Conservation (phyloP, 805 yeast species). For the Jamesozyma hellenica region DNA sequence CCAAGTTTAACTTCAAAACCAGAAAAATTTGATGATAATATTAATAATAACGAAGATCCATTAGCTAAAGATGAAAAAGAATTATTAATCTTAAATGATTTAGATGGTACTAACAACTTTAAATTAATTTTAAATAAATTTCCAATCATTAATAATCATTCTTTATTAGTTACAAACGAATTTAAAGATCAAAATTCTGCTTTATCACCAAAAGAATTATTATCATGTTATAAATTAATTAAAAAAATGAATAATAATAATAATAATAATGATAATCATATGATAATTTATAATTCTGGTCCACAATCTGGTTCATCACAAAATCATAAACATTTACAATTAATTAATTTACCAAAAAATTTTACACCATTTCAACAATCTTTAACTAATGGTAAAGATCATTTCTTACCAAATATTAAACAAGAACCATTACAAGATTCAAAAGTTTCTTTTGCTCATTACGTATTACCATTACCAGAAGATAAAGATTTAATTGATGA, state of each 20-base stretch:
- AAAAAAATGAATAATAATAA: conserved; percentile 32
- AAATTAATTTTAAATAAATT: conserved; percentile 73
- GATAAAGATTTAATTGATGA: conserved; percentile 38
- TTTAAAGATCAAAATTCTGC: conserved; percentile 66
- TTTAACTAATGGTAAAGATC: conserved; percentile 33
- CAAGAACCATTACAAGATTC: conserved; percentile 52
- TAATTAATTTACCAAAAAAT: conserved; percentile 56
- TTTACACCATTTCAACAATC: conserved; percentile 50
- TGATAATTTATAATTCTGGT: conserved; percentile 87
- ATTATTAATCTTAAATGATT: conserved; percentile 47
- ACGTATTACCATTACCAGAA: conserved; percentile 52
- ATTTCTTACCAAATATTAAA: conserved; percentile 45
- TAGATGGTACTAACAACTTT: conserved; percentile 35
- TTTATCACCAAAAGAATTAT: conserved; percentile 57
- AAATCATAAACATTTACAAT: conserved; percentile 86
- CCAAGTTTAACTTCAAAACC: conserved; percentile 32
- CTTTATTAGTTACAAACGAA: conserved; percentile 66
- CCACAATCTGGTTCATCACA: conserved; percentile 88
- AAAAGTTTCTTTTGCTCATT: conserved; percentile 73
- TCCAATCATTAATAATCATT: conserved; percentile 73
- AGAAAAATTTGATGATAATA: conserved; percentile 28
- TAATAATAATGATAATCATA: conserved; percentile 37
- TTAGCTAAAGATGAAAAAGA: conserved; percentile 74
- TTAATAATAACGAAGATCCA: conserved; percentile 45
- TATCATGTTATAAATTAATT: conserved; percentile 47